Conservation (phyloP, 1,139 yeast species). For the Spathaspora sp. region DNA sequence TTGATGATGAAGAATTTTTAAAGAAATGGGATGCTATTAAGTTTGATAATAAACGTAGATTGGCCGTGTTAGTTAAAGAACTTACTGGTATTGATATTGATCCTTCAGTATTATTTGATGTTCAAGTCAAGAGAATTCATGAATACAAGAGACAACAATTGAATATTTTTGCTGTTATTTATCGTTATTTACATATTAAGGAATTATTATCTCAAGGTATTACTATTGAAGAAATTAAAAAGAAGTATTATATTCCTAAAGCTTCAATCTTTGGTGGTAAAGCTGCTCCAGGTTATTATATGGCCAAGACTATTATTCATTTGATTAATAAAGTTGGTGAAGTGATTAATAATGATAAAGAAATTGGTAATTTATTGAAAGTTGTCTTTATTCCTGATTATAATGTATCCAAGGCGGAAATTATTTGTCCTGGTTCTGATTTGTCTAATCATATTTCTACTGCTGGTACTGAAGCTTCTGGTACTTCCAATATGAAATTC, state of each 20-base stretch:
- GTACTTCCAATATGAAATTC: conserved; percentile 95
- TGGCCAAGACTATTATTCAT: conserved; percentile 89
- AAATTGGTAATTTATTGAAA: conserved; percentile 73
- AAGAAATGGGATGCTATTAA: conserved; percentile 72
- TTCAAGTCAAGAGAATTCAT: conserved; percentile 93
- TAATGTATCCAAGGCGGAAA: conserved; percentile 91
- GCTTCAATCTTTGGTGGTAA: conserved; percentile 90
- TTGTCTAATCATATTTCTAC: conserved; percentile 95
- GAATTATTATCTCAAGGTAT: conserved; percentile 51
- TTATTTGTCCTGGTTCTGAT: conserved; percentile 87
- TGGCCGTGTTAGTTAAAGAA: conserved; percentile 68
- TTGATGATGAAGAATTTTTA: conserved; percentile 70
- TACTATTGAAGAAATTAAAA: conserved; percentile 56
- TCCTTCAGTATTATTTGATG: conserved; percentile 77
- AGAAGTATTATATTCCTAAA: conserved; percentile 65
- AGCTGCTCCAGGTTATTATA: conserved; percentile 95
- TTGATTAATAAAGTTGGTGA: conserved; percentile 78
- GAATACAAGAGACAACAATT: conserved; percentile 95
- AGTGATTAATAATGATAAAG: conserved; percentile 76
- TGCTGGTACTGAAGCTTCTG: conserved; percentile 97
- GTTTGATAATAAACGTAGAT: conserved; percentile 62
- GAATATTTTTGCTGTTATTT: conserved; percentile 85
- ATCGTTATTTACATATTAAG: conserved; percentile 78
- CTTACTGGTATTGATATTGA: conserved; percentile 71
- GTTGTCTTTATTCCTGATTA: conserved; percentile 90